phyloP scores from a whole-genome alignment of 2,329 filamentous ascomycete genomes.

The Colletotrichum cuscutae region DNA sequence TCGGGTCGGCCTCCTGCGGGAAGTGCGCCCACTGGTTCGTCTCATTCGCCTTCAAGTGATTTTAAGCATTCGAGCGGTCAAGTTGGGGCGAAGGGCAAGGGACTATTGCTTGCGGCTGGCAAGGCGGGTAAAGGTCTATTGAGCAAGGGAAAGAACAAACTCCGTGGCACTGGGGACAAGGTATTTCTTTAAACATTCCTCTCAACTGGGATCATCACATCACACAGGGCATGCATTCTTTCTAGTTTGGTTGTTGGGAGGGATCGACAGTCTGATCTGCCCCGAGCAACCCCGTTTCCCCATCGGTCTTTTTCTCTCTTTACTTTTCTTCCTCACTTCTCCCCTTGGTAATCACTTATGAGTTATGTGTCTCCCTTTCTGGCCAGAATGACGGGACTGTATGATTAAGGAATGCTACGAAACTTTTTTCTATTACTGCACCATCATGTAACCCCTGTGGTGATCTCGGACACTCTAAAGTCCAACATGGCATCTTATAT shows the following conservation, averaged over 20 bases:
- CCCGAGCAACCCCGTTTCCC: constrained; percentile 28
- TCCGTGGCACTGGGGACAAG: constrained; percentile 82
- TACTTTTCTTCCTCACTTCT: constrained; percentile 31
- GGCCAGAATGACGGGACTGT: constrained; percentile 47
- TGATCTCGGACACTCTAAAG: constrained; percentile 30
- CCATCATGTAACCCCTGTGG: constrained; percentile 37
- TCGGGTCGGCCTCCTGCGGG: constrained; percentile 43
- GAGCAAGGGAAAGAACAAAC: constrained; percentile 89
- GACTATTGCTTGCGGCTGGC: constrained; percentile 85
- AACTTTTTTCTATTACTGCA: constrained; percentile 42
- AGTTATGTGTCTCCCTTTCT: constrained; percentile 37
- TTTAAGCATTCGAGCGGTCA: constrained; percentile 68
- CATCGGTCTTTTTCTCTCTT: constrained; percentile 1
- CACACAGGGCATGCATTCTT: constrained; percentile 40
- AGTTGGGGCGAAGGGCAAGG: constrained; percentile 87
- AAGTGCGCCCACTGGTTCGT: constrained; percentile 48
- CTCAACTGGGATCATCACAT: constrained; percentile 36
- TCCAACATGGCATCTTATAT: constrained; percentile 24
- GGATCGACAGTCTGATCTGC: constrained; percentile 20
- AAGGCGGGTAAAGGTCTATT: constrained; percentile 92
- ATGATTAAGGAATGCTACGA: constrained; percentile 56
- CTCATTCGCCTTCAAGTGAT: constrained; percentile 53
- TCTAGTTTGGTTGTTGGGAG: constrained; percentile 33
- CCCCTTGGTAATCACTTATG: constrained; percentile 26
- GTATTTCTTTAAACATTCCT: constrained; percentile 77